phyloP scores from a whole-genome alignment of 345 rosid genomes.

The Hypericum perforatum region DNA sequence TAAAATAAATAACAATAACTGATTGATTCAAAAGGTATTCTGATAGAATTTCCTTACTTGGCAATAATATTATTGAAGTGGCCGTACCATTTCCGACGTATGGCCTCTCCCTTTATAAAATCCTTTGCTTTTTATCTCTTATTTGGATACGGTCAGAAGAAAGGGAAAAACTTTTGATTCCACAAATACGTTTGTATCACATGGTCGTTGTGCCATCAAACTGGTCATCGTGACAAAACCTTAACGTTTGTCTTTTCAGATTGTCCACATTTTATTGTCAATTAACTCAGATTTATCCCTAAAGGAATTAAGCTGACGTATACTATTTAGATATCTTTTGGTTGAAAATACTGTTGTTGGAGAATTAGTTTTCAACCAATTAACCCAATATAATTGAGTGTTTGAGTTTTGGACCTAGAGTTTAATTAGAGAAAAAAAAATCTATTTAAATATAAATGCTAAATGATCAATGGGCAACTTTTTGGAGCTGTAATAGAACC shows the following conservation, averaged over 20 bases:
- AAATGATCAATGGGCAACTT: no score
- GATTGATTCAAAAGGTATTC: conserved; percentile 1
- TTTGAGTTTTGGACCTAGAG: no score
- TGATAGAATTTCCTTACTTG: conserved; percentile 10
- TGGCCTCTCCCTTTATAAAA: conserved; percentile 27
- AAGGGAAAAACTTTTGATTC: conserved; percentile 28
- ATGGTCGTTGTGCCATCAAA: conserved; percentile 33
- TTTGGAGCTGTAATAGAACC: no score
- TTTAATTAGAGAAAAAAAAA: no score
- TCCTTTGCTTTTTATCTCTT: conserved; percentile 34
- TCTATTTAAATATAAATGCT: no score
- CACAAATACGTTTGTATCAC: conserved; percentile 43
- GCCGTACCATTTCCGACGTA: conserved; percentile 17
- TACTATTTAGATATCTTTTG: no score
- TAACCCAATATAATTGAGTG: no score
- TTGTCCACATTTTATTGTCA: conserved; percentile 42
- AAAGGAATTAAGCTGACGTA: neutral
- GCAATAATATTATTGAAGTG: conserved; percentile 11
- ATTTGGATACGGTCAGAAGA: conserved; percentile 37
- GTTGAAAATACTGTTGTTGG: no score
- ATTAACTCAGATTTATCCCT: conserved; percentile 16
- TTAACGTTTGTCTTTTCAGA: conserved; percentile 92
- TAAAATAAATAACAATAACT: no score
- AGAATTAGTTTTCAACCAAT: no score
- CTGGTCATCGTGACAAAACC: conserved; percentile 73